phyloP scores from a whole-genome alignment of 306 rosid genomes.

The Ammopiptanthus mongolicus region DNA sequence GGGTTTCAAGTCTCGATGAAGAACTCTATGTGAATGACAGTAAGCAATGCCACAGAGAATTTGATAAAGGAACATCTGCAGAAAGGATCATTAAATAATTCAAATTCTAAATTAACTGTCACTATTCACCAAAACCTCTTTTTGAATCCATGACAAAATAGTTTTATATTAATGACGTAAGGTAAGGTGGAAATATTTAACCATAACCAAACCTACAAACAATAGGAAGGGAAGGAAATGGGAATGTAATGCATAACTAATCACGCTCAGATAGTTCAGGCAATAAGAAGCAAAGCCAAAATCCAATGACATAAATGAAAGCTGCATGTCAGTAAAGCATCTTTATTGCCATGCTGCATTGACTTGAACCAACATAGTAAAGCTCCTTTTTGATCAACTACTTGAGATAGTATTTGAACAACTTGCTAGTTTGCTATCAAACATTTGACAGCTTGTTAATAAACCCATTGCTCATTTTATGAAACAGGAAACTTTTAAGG shows the following conservation, averaged over 20 bases:
- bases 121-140: conserved; percentile 11
- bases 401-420: background rate
- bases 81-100: conserved; percentile 25
- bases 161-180: background rate
- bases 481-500: conserved; percentile 13
- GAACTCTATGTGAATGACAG: conserved; percentile 98
- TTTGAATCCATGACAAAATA: conserved; percentile 9
- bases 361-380: conserved; percentile 5
- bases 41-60: conserved; percentile 99
- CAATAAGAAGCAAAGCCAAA: background rate
- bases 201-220: background rate
- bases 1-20: conserved; percentile 97
- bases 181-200: background rate
- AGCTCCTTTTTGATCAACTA: background rate
- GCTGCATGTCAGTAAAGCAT: conserved; percentile 23
- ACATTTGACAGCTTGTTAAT: background rate
- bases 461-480: background rate
- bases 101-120: conserved; percentile 19
- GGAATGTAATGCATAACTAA: background rate
- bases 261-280: background rate
- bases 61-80: conserved; percentile 97
- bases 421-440: background rate
- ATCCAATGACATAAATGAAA: background rate
- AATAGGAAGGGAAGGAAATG: background rate
- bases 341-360: conserved; percentile 4